Evolutionary conservation across 2,329 filamentous ascomycete species (phyloP).

Genomic region (Fusarium mexicanum): DNA sequence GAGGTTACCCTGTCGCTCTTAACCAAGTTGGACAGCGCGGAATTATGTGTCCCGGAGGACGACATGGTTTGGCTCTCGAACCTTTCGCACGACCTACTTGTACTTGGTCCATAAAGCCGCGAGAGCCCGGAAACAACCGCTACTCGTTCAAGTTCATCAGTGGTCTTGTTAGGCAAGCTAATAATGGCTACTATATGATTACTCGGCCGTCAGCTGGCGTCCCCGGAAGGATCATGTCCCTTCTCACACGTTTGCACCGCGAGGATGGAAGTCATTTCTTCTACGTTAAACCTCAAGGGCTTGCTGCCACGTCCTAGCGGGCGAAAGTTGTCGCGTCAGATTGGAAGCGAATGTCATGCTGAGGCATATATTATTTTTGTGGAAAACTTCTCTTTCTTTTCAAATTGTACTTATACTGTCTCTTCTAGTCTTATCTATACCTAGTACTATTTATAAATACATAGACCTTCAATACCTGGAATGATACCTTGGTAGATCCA

Average conservation of each 20-base stretch:
- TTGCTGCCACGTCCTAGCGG: not conserved
- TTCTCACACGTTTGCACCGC: not conserved
- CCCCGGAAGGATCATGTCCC: not conserved
- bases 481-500: too few relatives aligned
- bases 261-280: not conserved
- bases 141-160: not conserved
- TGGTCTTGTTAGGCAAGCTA: not conserved
- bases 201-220: not conserved
- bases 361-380: too few relatives aligned
- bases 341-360: not conserved
- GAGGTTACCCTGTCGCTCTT: not conserved
- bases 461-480: too few relatives aligned
- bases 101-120: not conserved
- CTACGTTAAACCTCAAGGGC: not conserved
- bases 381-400: not conserved
- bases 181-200: not conserved
- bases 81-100: not conserved
- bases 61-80: not conserved
- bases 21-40: not conserved
- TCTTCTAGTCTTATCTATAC: not conserved
- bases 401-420: not conserved
- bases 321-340: too few relatives aligned
- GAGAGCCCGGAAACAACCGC: not conserved
- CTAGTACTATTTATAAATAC: not conserved
- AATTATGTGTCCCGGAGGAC: not conserved